Evolutionary conservation across 495 filamentous ascomycete species (phyloP).

Genomic region (Pyronema omphalodes): DNA sequence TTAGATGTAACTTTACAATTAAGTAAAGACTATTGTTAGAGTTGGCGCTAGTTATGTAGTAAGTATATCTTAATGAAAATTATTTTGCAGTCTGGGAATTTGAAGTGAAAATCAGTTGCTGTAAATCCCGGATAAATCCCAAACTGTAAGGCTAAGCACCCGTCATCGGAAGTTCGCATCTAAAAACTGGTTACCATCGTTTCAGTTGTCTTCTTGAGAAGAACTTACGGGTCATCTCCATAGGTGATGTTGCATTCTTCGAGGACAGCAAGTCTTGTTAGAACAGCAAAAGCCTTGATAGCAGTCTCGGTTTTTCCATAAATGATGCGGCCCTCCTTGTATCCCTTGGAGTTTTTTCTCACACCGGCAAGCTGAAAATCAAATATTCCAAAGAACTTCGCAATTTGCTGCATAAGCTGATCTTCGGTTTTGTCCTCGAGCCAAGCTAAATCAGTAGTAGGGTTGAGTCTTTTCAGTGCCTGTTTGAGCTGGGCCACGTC

Average conservation of each 20-base stretch:
- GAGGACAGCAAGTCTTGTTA: background rate
- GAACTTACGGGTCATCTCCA: conserved; percentile 1
- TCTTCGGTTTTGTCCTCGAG: background rate
- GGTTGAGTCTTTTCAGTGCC: background rate
- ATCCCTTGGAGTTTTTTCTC: background rate
- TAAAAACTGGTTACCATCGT: too few species aligned
- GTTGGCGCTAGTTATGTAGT: too few species aligned
- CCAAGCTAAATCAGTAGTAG: background rate
- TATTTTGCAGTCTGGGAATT: too few species aligned
- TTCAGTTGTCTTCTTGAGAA: too few species aligned
- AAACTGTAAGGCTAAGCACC: too few species aligned
- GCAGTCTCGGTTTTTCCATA: background rate
- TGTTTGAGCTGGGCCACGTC: background rate
- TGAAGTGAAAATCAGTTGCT: too few species aligned
- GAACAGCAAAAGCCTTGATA: background rate
- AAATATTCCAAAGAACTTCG: background rate
- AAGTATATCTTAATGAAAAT: too few species aligned
- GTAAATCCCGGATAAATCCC: too few species aligned
- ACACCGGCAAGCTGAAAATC: background rate
- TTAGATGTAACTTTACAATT: too few species aligned
- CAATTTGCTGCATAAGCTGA: background rate
- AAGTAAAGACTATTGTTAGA: too few species aligned
- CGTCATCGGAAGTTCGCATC: too few species aligned
- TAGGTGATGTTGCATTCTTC: background rate
- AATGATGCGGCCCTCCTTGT: background rate